A percentile compares a stretch with the other conserved stretches of the same genome.
Conservation (phyloP, 306 rosid species). For the Trifolium fragiferum region DNA sequence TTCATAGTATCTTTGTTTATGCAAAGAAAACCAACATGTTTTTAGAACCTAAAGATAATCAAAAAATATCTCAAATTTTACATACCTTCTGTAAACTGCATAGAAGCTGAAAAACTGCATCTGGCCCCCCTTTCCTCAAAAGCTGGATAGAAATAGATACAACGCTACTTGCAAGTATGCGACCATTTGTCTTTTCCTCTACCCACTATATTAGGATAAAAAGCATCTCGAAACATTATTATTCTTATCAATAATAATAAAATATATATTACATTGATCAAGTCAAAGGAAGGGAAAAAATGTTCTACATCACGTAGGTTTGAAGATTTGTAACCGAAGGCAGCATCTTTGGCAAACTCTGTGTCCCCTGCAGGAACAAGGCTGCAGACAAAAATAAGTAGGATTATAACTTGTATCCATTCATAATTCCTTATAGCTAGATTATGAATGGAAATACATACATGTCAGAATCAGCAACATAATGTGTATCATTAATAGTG, state of each 20-base stretch:
- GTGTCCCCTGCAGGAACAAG: conserved; percentile 95
- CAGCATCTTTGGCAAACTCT: conserved; percentile 92
- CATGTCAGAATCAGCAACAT: conserved; percentile 87
- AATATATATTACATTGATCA: conserved; percentile 25
- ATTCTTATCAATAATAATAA: conserved; percentile 2
- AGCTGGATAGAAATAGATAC: conserved; percentile 78
- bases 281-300: conserved; percentile 16
- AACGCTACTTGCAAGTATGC: conserved; percentile 66
- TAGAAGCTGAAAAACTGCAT: conserved; percentile 76
- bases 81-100: conserved; percentile 81
- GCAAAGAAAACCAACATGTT: conserved; percentile 17
- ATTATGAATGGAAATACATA: conserved; percentile 46
- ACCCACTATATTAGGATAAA: conserved; percentile 72
- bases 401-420: conserved; percentile 31
- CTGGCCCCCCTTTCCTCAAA: conserved; percentile 89
- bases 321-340: conserved; percentile 96
- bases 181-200: conserved; percentile 87
- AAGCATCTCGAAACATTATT: conserved; percentile 32
- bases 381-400: conserved; percentile 54
- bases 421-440: conserved; percentile 26
- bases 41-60: conserved; percentile 19
- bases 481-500: conserved; percentile 83
- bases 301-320: conserved; percentile 80
- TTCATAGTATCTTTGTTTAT: conserved; percentile 15
- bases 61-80: conserved; percentile 19